Base-by-base conservation (phyloP, 2,329 filamentous ascomycete genomes). In the Penicillium sp. region DNA sequence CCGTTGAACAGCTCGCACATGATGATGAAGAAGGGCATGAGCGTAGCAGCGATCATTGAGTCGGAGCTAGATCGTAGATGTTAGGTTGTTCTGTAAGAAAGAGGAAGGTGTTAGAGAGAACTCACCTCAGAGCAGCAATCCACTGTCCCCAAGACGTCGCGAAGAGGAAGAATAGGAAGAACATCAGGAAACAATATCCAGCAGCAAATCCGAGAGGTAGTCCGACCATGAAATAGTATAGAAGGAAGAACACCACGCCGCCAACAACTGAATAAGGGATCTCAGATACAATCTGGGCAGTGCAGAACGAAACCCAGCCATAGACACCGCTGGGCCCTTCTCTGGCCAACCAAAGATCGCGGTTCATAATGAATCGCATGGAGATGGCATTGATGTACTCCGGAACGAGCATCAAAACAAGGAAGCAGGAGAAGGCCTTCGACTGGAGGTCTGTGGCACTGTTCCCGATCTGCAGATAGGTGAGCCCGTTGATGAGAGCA, bases 1-100 rank as follows among this genome's bases (percentile, higher is more conserved):
- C 89, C 89, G 63, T 88, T 95, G 80, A 95, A 93, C 16, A 95
- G 79, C 4, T 87, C 80, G 62, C 93, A 92, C 59, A 86, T 83
- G 67, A 92, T 88, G 71, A 91, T 86, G 67, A 93, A 76, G 71
- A 91, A 88, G 1, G 89, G 89, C 64, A 93, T 89, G 50, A 89
- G 79, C 54, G 92, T 83, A 11, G 86, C 83, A 0, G 87, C 84
- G 57, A 93, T 86, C 70, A 89, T 88, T 0, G 87, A 82, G 12
- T 69, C 65, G 22, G 63, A 55, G 31, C 65, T 68, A 19, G n/a
- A 36, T 2, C 10, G 3, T 6, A 19, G n/a, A 22, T 12, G 38
- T 53, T 25, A 56, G 51, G 51, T 36, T 31, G 18, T 11, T n/a
- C 3, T n/a, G 19, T n/a, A 4, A 0, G 12, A 10, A 7, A 19